Conservation (phyloP, 192 early-diverging fungal species). For the Mortierella antarctica region DNA sequence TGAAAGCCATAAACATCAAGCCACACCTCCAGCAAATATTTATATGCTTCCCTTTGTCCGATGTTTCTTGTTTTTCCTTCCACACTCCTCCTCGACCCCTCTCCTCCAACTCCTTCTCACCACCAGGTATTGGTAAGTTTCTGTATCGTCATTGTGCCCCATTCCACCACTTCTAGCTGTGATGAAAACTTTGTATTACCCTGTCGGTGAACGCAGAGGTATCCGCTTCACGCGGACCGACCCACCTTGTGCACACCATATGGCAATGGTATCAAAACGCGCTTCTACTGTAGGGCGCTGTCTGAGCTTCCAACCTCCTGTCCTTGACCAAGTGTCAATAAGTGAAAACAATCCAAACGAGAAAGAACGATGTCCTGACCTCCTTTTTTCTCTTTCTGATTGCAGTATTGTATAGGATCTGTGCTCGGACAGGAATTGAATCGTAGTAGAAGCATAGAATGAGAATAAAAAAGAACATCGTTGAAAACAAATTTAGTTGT, state of each 20-base stretch:
- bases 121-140: slow-evolving; percentile 15
- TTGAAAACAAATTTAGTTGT: too few species aligned
- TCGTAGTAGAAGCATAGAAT: neutral
- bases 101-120: neutral
- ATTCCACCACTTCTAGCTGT: neutral
- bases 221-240: slow-evolving; percentile 55
- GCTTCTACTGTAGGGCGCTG: slow-evolving; percentile 23
- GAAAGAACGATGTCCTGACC: neutral
- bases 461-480: too few species aligned
- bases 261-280: slow-evolving; percentile 54
- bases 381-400: neutral
- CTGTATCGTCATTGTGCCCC: too few species aligned
- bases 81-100: neutral
- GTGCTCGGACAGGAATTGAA: neutral
- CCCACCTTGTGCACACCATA: slow-evolving; percentile 56
- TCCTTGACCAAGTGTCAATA: neutral
- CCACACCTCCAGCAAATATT: too few species aligned
- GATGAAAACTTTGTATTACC: slow-evolving; percentile 49
- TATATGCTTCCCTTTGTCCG: neutral
- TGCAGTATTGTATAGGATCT: neutral
- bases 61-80: neutral
- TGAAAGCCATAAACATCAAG: too few species aligned
- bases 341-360: neutral
- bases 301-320: slow-evolving; percentile 18
- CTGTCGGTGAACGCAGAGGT: slow-evolving; percentile 55